These are phyloP conservation scores for Curvularia sp. DNA, from an alignment of 2,329 filamentous ascomycete species.

Conservation along the genomic window DNA sequence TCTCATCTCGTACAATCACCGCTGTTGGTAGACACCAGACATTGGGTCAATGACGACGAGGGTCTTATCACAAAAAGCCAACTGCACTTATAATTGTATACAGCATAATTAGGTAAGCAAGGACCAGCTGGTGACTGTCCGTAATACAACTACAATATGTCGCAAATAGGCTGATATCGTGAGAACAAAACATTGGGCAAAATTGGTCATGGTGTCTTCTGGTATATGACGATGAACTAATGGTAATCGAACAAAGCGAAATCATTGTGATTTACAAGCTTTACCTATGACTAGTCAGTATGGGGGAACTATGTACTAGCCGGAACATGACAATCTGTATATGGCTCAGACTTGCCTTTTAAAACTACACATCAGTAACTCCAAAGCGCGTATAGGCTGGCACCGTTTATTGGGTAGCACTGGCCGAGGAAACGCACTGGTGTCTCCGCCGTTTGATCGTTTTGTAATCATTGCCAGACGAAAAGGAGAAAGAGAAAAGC, in stretches of 20 bases:
- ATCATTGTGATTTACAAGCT: not conserved
- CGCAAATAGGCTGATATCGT: too few species aligned
- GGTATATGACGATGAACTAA: not conserved
- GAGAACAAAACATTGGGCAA: too few species aligned
- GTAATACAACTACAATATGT: too few species aligned
- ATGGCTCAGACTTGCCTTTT: conserved; percentile 49
- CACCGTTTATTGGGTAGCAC: conserved; percentile 4
- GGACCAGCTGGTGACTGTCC: not conserved
- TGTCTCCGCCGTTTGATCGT: conserved; percentile 38
- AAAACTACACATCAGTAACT: conserved; percentile 30
- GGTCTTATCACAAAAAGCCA: not conserved
- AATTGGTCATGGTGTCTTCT: too few species aligned
- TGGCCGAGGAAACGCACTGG: conserved; percentile 29
- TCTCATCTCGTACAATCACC: not conserved
- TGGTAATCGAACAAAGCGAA: not conserved
- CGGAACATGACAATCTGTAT: not conserved
- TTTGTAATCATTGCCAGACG: conserved; percentile 43
- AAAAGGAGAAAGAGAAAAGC: conserved; percentile 2
- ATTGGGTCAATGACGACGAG: not conserved
- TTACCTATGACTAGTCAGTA: not conserved
- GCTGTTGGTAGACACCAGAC: not conserved
- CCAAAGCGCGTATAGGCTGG: conserved; percentile 26
- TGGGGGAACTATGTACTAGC: not conserved
- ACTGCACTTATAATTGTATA: not conserved
- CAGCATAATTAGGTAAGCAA: not conserved